Conservation (phyloP, 495 filamentous ascomycete genomes). For the Penicillium cosmopolitanum region DNA sequence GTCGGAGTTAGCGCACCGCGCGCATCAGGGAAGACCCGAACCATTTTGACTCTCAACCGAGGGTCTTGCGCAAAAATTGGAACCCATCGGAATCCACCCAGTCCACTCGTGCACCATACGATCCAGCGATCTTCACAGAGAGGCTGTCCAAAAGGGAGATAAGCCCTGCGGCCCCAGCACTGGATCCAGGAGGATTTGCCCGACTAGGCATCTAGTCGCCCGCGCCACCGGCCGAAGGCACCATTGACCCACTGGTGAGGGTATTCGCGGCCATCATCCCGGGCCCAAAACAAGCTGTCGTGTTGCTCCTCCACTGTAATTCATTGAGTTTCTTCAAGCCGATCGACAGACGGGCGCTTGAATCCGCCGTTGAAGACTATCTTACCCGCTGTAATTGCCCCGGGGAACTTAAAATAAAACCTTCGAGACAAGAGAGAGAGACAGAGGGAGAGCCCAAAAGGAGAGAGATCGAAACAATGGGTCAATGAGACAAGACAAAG, state of each 20-base stretch:
- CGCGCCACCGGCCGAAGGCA: conserved; percentile 31
- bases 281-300: conserved; percentile 21
- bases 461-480: not conserved
- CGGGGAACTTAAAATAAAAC: not conserved
- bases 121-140: conserved; percentile 29
- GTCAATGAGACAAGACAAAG: not conserved
- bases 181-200: conserved; percentile 32
- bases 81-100: conserved; percentile 20
- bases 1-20: conserved; percentile 9
- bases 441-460: not conserved
- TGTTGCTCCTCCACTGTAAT: not conserved
- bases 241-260: conserved; percentile 20
- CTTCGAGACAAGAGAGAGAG: not conserved
- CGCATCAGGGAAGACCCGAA: conserved; percentile 4
- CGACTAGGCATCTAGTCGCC: conserved; percentile 31
- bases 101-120: conserved; percentile 24
- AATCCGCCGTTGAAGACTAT: not conserved
- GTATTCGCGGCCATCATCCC: conserved; percentile 23
- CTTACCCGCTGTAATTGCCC: too few species aligned
- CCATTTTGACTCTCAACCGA: conserved; percentile 16
- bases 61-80: conserved; percentile 23
- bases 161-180: conserved; percentile 33
- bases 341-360: conserved; percentile 15
- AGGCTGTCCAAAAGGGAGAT: conserved; percentile 26
- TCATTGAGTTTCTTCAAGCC: conserved; percentile 18